phyloP scores from a whole-genome alignment of 306 rosid species.

The Trifolium fragiferum region DNA sequence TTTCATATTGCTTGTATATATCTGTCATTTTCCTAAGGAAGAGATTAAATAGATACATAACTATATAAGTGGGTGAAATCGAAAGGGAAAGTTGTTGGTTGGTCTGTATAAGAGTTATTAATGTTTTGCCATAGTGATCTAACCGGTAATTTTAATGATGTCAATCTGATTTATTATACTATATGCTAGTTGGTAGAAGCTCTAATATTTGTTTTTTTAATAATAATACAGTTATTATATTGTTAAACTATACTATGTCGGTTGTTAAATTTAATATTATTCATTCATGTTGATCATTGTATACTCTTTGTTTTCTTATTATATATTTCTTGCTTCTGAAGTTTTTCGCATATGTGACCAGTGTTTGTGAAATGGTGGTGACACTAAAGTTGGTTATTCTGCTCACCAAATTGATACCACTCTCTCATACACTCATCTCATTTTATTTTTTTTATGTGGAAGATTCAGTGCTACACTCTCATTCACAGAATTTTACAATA shows the following conservation, averaged over 20 bases:
- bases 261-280: conserved; percentile 31
- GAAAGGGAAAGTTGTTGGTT: conserved; percentile 35
- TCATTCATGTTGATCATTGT: background rate
- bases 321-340: conserved; percentile 21
- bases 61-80: background rate
- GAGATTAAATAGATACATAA: background rate
- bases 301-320: background rate
- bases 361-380: background rate
- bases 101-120: conserved; percentile 30
- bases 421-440: background rate
- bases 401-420: background rate
- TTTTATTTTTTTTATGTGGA: background rate
- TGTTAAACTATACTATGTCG: conserved; percentile 2
- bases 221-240: background rate
- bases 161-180: conserved; percentile 30
- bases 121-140: background rate
- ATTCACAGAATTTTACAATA: too few species aligned
- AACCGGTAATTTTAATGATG: conserved; percentile 22
- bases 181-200: conserved; percentile 30
- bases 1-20: background rate
- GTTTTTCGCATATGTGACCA: conserved; percentile 2
- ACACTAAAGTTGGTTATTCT: background rate
- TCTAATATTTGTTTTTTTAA: background rate
- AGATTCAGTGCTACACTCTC: background rate
- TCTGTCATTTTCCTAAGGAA: background rate